These are phyloP conservation scores for Magnaporthiopsis rhizophila DNA, from an alignment of 2,329 filamentous ascomycete species.

Conservation along the genomic window DNA sequence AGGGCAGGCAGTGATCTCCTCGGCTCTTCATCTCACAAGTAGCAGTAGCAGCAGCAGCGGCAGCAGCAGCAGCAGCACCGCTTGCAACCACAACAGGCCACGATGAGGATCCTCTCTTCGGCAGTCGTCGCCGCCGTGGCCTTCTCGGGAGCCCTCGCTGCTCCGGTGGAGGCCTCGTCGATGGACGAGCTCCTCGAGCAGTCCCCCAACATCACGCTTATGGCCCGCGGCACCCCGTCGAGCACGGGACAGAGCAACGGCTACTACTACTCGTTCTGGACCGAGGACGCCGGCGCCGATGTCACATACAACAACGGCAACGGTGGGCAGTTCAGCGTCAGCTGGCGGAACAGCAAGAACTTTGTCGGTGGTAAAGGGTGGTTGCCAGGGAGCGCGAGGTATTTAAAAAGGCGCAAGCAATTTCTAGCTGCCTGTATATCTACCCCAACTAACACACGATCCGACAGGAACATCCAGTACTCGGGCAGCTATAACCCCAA, in stretches of 20 bases:
- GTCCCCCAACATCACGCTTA: constrained; percentile 1
- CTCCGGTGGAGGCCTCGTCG: constrained; percentile 1
- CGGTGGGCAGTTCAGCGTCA: constrained; percentile 30
- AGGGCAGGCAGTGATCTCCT: too few relatives aligned
- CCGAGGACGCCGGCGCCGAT: constrained; percentile 18
- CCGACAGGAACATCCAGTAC: constrained; percentile 30
- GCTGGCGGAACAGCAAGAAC: constrained; percentile 38
- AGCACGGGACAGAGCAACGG: constrained; percentile 22
- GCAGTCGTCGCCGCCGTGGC: constrained; percentile 2
- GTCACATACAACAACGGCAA: constrained; percentile 34
- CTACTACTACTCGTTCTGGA: constrained; percentile 39
- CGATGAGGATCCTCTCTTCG: constrained; percentile 3
- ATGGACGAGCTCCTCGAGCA: constrained; percentile 4
- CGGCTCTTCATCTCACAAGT: too few relatives aligned
- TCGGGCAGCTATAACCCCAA: constrained; percentile 35
- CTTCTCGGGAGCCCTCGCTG: background rate
- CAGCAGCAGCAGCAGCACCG: too few relatives aligned
- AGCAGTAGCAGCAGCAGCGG: too few relatives aligned
- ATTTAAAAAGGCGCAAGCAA: background rate
- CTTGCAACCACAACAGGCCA: background rate
- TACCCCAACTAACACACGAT: background rate
- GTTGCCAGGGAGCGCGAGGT: constrained; percentile 1
- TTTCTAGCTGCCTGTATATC: too few relatives aligned
- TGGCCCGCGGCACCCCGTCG: background rate
- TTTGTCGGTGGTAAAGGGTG: constrained; percentile 15